phyloP scores from a whole-genome alignment of 2,329 filamentous ascomycete genomes.

The Diaporthe sp. region DNA sequence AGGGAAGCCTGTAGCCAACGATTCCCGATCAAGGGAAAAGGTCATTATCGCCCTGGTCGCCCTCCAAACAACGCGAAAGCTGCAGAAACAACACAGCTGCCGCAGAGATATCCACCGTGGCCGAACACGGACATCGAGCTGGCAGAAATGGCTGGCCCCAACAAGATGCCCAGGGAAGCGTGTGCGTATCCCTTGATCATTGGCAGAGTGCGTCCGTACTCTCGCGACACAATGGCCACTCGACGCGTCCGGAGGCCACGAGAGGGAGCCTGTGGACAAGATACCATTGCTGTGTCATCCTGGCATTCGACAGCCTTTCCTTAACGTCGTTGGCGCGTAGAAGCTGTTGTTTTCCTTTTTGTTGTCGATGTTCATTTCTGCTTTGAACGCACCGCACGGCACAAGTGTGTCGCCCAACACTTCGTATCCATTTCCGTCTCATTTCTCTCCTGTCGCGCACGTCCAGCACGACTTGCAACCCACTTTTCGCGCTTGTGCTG shows the following conservation, averaged over 20 bases:
- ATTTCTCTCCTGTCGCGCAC: not conserved
- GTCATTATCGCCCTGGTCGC: not conserved
- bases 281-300: not conserved
- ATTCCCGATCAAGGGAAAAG: not conserved
- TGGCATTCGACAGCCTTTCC: no score
- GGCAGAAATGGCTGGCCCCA: not conserved
- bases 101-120: not conserved
- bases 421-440: not conserved
- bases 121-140: slow-evolving; percentile 12
- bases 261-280: no score
- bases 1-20: not conserved
- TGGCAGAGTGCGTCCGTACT: not conserved
- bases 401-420: not conserved
- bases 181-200: not conserved
- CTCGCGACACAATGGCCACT: not conserved
- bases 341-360: not conserved
- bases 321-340: not conserved
- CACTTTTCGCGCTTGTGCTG: not conserved
- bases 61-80: not conserved
- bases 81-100: slow-evolving; percentile 9
- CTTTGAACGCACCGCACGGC: not conserved
- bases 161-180: not conserved
- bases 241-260: not conserved
- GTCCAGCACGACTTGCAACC: not conserved
- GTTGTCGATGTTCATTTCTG: not conserved